These are phyloP conservation scores for Calonectria crousiana DNA, from an alignment of 2,329 filamentous ascomycete genomes.

Conservation along the genomic window DNA sequence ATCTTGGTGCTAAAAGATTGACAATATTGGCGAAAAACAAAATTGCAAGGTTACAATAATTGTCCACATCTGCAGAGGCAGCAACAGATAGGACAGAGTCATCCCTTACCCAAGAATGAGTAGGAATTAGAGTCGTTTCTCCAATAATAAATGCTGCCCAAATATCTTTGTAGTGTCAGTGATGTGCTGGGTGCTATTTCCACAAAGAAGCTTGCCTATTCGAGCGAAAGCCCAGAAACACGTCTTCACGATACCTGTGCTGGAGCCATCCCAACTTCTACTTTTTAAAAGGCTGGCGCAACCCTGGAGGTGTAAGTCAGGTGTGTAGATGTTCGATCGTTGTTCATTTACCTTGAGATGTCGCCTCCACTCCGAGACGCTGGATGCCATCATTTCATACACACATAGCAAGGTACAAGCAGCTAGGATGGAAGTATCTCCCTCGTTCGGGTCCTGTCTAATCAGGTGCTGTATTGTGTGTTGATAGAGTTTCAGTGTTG, in stretches of 20 bases:
- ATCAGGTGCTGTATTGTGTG: background rate
- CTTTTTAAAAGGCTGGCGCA: background rate
- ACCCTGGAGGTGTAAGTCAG: background rate
- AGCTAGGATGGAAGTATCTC: background rate
- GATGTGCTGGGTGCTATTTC: rapidly evolving
- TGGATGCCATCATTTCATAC: background rate
- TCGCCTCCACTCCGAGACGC: background rate
- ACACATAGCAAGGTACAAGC: background rate
- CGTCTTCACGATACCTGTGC: background rate
- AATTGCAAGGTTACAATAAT: background rate
- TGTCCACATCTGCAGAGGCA: background rate
- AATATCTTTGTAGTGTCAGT: background rate
- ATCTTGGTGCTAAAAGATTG: background rate
- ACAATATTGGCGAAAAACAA: background rate
- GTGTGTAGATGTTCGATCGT: background rate
- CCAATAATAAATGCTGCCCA: background rate
- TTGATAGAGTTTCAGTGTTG: background rate
- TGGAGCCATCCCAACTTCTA: background rate
- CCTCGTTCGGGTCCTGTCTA: background rate
- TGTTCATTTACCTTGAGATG: background rate
- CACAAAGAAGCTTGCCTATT: background rate
- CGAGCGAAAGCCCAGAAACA: background rate
- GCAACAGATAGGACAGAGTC: background rate
- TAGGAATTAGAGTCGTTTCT: background rate
- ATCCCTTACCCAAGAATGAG: background rate